Evolutionary conservation across 306 rosid genomes (phyloP), one percentile per base, ranked within the genome.

Genomic region (Cicer cuneatum): DNA sequence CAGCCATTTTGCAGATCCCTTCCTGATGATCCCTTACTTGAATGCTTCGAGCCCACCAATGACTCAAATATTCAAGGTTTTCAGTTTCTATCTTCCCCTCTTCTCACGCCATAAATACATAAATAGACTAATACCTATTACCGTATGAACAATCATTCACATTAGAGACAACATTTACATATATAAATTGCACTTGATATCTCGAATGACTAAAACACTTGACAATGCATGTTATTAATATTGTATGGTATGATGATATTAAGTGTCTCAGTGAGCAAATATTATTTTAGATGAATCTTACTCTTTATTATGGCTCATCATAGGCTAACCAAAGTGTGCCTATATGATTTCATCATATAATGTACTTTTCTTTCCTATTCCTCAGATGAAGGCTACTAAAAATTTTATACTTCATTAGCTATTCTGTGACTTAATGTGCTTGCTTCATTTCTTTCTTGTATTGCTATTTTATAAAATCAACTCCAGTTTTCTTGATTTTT

Each of bases 1-100:
- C 99, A 90, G 84, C 99, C 99, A 61, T 92, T 82, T 84, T 94
- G 95, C 78, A 82, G 86, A 77, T 83, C 94, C 73, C 96, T 94
- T 74, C 99, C 97, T 1, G 93, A 87, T 40, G 92, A 94, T 84
- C 99, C 95, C 35, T 87, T 94, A 78, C 87, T 91, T 24, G 97
- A 91, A 84, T 88, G 97, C 89, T 87, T 91, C 18, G 86, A 88
- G 81, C 21, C 82, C 69, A 64, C 61, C 9, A 51, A 75, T 7
- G 90, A 85, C 57, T 81, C 83, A 54, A 81, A 79, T 67, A 76
- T 94, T 81, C 83, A 66, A 87, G 97, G 97, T 94, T 69, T 76
- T 51, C 57, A 40, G 51, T 64, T 76, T 82, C 39, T 69, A 15
- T 59, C 56, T 42, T 35, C 16, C 18, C 49, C 13, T 68, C 48